Evolutionary conservation across 2,329 filamentous ascomycete genomes (phyloP).

Genomic region (Cadophora sp.): DNA sequence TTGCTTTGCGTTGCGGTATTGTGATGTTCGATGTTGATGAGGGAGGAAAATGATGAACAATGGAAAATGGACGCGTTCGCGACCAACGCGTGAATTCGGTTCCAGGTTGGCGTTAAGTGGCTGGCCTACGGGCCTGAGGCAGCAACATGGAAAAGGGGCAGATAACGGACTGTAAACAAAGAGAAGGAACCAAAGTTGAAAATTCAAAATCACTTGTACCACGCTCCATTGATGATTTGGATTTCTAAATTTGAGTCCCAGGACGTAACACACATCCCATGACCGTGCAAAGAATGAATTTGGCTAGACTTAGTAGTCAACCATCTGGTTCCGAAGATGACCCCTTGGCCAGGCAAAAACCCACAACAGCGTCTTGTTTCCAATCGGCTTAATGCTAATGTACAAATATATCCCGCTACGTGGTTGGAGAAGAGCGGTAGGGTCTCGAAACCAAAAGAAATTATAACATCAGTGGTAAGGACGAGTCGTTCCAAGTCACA

Average conservation of each 20-base stretch:
- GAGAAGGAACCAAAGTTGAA: not conserved
- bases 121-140: not conserved
- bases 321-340: too few relatives aligned
- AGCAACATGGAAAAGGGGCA: not conserved
- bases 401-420: too few relatives aligned
- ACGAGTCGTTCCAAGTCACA: not conserved
- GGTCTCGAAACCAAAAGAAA: too few relatives aligned
- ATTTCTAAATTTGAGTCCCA: not conserved
- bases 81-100: slow-evolving; percentile 1
- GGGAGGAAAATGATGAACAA: not conserved
- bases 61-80: not conserved
- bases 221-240: not conserved
- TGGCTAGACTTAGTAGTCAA: too few relatives aligned
- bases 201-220: not conserved
- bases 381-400: too few relatives aligned
- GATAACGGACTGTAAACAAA: not conserved
- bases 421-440: too few relatives aligned
- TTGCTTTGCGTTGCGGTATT: slow-evolving; percentile 10
- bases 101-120: slow-evolving; percentile 11
- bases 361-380: too few relatives aligned
- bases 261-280: not conserved
- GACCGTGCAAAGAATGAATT: too few relatives aligned
- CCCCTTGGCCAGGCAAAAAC: too few relatives aligned
- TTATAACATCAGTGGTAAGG: not conserved
- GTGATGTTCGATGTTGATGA: not conserved